These are phyloP conservation scores for Sambucus nigra DNA, from an alignment of 129 eudicot genomes.

Conservation along the genomic window DNA sequence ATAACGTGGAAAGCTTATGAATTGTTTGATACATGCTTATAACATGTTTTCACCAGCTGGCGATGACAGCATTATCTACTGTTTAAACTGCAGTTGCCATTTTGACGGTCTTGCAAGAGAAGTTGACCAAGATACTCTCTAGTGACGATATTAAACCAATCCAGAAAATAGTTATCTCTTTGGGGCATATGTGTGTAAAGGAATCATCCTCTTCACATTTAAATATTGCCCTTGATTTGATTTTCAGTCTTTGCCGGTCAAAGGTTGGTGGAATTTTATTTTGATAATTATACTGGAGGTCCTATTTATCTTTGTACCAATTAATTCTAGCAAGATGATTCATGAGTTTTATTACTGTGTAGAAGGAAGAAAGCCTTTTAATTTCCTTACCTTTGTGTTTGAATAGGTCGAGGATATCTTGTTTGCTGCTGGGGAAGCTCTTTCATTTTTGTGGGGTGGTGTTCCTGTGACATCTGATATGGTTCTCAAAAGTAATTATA, in stretches of 20 bases:
- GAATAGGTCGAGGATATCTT: slow-evolving; percentile 87
- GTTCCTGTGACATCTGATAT: slow-evolving; percentile 84
- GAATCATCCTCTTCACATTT: slow-evolving; percentile 56
- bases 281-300: background rate
- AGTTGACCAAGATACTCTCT: slow-evolving; percentile 66
- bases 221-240: slow-evolving; percentile 62
- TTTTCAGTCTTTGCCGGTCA: slow-evolving; percentile 72
- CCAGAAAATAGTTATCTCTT: slow-evolving; percentile 60
- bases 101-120: slow-evolving; percentile 53
- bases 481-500: slow-evolving; percentile 73
- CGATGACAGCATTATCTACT: slow-evolving; percentile 1
- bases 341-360: slow-evolving; percentile 4
- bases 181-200: slow-evolving; percentile 82
- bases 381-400: slow-evolving; percentile 4
- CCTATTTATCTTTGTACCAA: background rate
- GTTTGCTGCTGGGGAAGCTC: slow-evolving; percentile 98
- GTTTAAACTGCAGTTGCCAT: slow-evolving; percentile 47
- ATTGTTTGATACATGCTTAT: background rate
- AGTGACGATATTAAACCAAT: slow-evolving; percentile 79
- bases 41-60: slow-evolving; percentile 5
- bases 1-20: slow-evolving; percentile 1
- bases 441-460: slow-evolving; percentile 90
- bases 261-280: slow-evolving; percentile 46
- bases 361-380: background rate
- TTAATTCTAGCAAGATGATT: slow-evolving; percentile 6